Base-by-base conservation (phyloP, 768 basidiomycete genomes). In the Coprinopsis marcescibilis region DNA sequence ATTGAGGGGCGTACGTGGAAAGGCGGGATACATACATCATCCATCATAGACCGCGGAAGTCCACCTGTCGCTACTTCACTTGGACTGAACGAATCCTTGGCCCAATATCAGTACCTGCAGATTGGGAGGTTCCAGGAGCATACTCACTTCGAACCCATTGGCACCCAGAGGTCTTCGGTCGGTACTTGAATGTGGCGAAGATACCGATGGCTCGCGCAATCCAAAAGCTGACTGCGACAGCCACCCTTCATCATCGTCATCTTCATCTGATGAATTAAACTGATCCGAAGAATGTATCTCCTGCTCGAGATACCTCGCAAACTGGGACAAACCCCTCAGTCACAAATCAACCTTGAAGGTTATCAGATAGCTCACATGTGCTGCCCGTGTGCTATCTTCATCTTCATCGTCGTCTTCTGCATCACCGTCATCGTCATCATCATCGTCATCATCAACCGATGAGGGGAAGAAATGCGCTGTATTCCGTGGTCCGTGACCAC, bases 171-270 rank as follows among this genome's bases (percentile, higher is more conserved):
- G 73, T 49, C 75, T 70, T 46, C 74, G 66, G 46, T 75, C 72
- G 15, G 57, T 55, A 45, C 57, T 63, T 47, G 68, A 67, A 53
- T 71, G 70, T 46, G 75, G 68, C 43, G 72, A 64, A 19, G 76
- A 65, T 14, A 75, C 67, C 2, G 78, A 74, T 14, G 74, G 70
- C 43, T 69, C 66, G 19, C 70, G 66, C 7, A 83, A 63, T 21
- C 76, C 75, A 52, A 89, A 89, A n/a, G 73, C 79, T 7, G 85
- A 89, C 35, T 85, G 83, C 2, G 86, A 73, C 20, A 90, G 63
- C 89, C 89, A 91, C 0, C 87, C 87, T 3, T 78, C 78, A 11
- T 87, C 86, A 14, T 87, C 86, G 40, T 86, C 85, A 42, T 87
- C 81, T 20, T 55, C 54, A 38, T 55, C 54, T 23, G 54, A 55